phyloP scores from a whole-genome alignment of 2,329 filamentous ascomycete genomes.

The Colletotrichum noveboracense region DNA sequence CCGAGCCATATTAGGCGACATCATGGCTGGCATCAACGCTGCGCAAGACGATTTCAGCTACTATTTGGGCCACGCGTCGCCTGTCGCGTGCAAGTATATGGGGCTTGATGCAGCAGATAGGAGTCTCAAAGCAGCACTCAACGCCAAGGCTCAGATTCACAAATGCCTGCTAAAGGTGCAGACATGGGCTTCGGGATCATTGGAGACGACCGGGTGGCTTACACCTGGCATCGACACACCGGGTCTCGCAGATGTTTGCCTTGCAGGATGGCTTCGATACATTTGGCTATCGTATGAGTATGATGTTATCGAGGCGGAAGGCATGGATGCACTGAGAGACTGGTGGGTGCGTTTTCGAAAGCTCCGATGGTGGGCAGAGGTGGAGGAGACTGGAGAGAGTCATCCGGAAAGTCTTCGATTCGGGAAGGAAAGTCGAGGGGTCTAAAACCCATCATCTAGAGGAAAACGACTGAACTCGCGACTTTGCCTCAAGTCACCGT shows the following conservation, averaged over 20 bases:
- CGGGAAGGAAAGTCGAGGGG: background rate
- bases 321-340: constrained; percentile 7
- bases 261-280: constrained; percentile 23
- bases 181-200: constrained; percentile 1
- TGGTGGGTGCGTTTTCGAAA: constrained; percentile 24
- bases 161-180: constrained; percentile 20
- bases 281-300: constrained; percentile 21
- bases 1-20: constrained; percentile 15
- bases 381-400: constrained; percentile 21
- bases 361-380: constrained; percentile 24
- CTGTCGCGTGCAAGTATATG: constrained; percentile 9
- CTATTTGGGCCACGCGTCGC: constrained; percentile 22
- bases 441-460: background rate
- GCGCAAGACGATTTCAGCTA: constrained; percentile 2
- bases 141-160: constrained; percentile 13
- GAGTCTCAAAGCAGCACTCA: constrained; percentile 9
- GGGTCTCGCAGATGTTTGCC: constrained; percentile 22
- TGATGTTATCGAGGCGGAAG: constrained; percentile 18
- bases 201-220: constrained; percentile 24
- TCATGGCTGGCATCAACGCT: constrained; percentile 16
- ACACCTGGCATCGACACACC: constrained; percentile 24
- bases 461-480: rapidly evolving
- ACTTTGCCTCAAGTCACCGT: rapidly evolving
- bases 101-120: constrained; percentile 21
- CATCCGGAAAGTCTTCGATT: background rate